Evolutionary conservation across 2,329 filamentous ascomycete species (phyloP), one percentile per base, ranked within the genome.

Genomic region (Calonectria naviculata): DNA sequence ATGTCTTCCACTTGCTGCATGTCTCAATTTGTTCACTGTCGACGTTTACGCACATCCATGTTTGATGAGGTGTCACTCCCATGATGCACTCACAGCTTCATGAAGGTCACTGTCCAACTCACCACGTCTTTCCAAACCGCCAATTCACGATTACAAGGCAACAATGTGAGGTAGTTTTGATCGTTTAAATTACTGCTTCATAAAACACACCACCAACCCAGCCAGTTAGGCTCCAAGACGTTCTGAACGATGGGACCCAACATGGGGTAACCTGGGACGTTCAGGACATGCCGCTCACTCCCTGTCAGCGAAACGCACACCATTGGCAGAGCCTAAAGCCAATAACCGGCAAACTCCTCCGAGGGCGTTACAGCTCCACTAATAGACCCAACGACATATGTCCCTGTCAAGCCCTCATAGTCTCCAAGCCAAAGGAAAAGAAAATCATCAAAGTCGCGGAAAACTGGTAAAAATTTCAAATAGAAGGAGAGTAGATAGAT

Each of bases 121-220:
- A n/a, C 5, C 41, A 44, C 2, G 15, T 41, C 19, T 17, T 19
- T 15, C 8, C 38, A 41, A n/a, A 5, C 6, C n/a, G 5, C 9
- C 12, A 36, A 17, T 15, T 42, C 29, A 56, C 21, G 15, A 21
- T 1, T 19, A n/a, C n/a, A n/a, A 34, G 17, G 6, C 21, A 19
- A 29, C 5, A 38, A 47, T 36, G n/a, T 15, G 24, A 44, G 1
- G 28, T 24, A 10, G n/a, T 28, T 36, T 56, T 31, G 42, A 58
- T 26, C 31, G 44, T 63, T 62, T 69, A 49, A 66, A 71, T 71
- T 71, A 71, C 70, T 69, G 60, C 49, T 31, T 58, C 62, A 62
- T 19, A 42, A 68, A 65, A 65, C 31, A 67, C 36, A 52, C 52
- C 58, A 68, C 41, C 47, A n/a, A 54, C 36, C 70, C 54, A 46